phyloP scores from a whole-genome alignment of 2,329 filamentous ascomycete species.

The Monilinia laxa region DNA sequence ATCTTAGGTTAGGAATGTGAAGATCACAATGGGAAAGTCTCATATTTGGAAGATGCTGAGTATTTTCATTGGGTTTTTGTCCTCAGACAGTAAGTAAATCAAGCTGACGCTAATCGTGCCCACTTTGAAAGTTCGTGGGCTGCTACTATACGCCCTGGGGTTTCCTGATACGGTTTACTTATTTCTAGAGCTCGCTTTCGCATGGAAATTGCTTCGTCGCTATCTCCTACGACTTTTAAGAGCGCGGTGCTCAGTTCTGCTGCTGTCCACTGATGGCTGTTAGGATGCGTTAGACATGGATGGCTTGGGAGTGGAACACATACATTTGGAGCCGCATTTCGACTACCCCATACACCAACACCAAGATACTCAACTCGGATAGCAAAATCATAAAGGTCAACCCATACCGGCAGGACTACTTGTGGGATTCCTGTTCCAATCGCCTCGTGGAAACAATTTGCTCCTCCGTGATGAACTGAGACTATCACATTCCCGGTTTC shows the following conservation, averaged over 20 bases:
- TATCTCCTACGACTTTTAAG: neutral
- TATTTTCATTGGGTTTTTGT: neutral
- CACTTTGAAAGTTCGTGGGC: conserved; percentile 1
- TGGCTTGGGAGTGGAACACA: neutral
- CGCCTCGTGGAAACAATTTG: conserved; percentile 45
- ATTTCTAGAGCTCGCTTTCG: neutral
- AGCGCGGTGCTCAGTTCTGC: conserved; percentile 1
- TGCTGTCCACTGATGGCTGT: neutral
- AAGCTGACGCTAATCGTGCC: neutral
- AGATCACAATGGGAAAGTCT: too few relatives aligned
- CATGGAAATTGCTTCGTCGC: neutral
- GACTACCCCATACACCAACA: conserved; percentile 41
- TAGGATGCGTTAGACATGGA: neutral
- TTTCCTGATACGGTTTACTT: neutral
- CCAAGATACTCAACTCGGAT: conserved; percentile 44
- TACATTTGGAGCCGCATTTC: conserved; percentile 4
- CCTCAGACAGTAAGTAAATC: neutral
- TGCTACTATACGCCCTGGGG: neutral
- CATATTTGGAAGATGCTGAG: neutral
- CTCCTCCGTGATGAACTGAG: conserved; percentile 43
- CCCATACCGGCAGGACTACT: conserved; percentile 47
- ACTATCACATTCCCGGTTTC: conserved; percentile 40
- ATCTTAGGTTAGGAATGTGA: neutral
- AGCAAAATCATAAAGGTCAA: conserved; percentile 48
- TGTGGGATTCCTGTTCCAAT: conserved; percentile 47